Conservation (phyloP, 164 flowering plant genomes). For the Liriodendron chinense region DNA sequence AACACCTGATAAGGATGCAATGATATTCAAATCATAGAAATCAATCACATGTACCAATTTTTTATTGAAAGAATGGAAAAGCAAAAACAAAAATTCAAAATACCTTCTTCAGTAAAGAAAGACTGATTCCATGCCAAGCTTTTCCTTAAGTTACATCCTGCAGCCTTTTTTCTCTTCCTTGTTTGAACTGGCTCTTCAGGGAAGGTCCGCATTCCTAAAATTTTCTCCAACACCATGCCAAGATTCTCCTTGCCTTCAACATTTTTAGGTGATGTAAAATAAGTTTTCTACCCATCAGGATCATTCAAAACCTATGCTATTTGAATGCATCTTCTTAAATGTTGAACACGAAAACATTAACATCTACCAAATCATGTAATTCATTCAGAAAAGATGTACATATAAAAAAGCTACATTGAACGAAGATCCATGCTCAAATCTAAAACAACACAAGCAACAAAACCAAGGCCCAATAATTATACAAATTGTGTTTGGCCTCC, state of each 20-base stretch:
- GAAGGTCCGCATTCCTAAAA: conserved; percentile 29
- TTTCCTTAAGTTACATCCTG: conserved; percentile 74
- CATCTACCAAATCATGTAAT: too few species aligned
- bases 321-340: too few species aligned
- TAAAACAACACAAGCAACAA: too few species aligned
- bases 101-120: conserved; percentile 94
- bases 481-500: too few species aligned
- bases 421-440: too few species aligned
- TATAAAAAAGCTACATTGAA: too few species aligned
- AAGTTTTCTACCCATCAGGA: conserved; percentile 10
- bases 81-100: background rate
- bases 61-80: background rate
- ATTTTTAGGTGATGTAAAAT: conserved; percentile 17
- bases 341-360: too few species aligned
- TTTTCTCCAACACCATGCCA: conserved; percentile 17
- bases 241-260: conserved; percentile 50
- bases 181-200: conserved; percentile 48
- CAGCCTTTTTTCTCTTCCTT: conserved; percentile 73
- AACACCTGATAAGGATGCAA: conserved; percentile 53
- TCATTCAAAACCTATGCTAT: conserved; percentile 23
- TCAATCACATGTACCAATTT: background rate
- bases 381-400: too few species aligned
- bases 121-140: conserved; percentile 95
- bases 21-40: background rate
- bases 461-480: too few species aligned